These are phyloP conservation scores for Fomes fomentarius DNA, from an alignment of 1,284 basidiomycete species.

Conservation along the genomic window DNA sequence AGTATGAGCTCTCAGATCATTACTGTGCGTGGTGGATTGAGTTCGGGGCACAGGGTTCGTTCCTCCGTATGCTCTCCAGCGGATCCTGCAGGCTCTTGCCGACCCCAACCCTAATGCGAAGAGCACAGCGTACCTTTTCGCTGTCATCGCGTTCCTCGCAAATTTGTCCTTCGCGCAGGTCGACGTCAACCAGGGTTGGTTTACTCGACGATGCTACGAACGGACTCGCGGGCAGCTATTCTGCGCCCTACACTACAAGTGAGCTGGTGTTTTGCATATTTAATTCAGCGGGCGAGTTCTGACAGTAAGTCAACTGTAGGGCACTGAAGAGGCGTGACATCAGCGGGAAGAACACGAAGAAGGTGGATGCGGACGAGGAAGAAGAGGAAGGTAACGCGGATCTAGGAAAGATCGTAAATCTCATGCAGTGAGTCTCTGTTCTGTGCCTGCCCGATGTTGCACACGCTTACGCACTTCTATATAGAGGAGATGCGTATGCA, in stretches of 20 bases:
- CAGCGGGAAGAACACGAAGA: conserved; percentile 53
- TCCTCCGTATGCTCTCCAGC: conserved; percentile 62
- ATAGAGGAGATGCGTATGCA: conserved; percentile 70
- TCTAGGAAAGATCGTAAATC: conserved; percentile 71
- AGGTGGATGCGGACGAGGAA: conserved; percentile 36
- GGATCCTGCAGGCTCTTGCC: conserved; percentile 54
- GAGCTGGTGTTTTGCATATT: background rate
- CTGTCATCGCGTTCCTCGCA: conserved; percentile 66
- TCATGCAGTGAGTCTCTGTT: conserved; percentile 66
- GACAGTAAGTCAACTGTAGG: conserved; percentile 11
- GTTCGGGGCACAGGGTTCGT: conserved; percentile 48
- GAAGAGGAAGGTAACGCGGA: conserved; percentile 55
- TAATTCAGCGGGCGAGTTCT: background rate
- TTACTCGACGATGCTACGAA: conserved; percentile 67
- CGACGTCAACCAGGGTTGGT: conserved; percentile 69
- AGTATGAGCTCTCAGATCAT: conserved; percentile 11
- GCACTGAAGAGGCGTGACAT: conserved; percentile 64
- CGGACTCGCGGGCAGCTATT: conserved; percentile 70
- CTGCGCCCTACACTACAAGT: conserved; percentile 72
- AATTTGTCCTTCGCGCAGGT: conserved; percentile 72
- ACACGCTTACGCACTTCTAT: background rate
- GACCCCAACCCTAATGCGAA: conserved; percentile 50
- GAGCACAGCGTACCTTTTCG: conserved; percentile 68
- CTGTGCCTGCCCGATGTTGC: background rate
- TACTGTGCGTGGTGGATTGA: background rate